Evolutionary conservation across 2,329 filamentous ascomycete genomes (phyloP).

Genomic region (Leptographium lundbergii): DNA sequence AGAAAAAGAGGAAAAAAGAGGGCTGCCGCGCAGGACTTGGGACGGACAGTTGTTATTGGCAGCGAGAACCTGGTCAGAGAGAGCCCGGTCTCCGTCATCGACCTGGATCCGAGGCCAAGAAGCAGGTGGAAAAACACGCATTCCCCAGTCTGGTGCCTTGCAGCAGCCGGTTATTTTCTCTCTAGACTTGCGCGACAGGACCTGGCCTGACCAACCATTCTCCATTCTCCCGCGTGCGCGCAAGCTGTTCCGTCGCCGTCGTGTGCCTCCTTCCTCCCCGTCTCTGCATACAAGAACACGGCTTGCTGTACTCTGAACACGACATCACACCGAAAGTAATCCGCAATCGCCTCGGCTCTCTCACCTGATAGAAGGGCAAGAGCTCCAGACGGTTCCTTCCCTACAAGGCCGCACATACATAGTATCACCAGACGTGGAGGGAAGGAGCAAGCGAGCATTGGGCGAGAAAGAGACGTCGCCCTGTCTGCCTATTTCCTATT

Average conservation of each 20-base stretch:
- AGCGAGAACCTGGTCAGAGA: neutral
- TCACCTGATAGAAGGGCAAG: neutral
- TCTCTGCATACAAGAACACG: neutral
- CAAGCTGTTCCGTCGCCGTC: too few species aligned
- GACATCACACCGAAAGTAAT: neutral
- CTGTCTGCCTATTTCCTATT: too few species aligned
- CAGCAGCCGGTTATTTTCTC: neutral
- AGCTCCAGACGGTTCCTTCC: neutral
- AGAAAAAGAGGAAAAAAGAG: neutral
- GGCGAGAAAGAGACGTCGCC: neutral
- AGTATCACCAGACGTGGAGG: neutral
- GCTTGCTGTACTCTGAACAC: too few species aligned
- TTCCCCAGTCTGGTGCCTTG: neutral
- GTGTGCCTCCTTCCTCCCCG: too few species aligned
- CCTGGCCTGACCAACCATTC: neutral
- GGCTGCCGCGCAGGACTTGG: neutral
- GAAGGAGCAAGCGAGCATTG: neutral
- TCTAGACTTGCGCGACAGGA: neutral
- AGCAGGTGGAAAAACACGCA: neutral
- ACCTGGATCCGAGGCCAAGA: too few species aligned
- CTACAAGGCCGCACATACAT: neutral
- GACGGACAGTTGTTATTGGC: neutral
- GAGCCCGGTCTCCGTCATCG: neutral
- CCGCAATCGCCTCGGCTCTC: neutral
- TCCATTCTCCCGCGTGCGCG: too few species aligned